Evolutionary conservation across 805 yeast genomes (phyloP), one percentile per base, ranked within the genome.

Genomic region (Clavispora phyllophila): DNA sequence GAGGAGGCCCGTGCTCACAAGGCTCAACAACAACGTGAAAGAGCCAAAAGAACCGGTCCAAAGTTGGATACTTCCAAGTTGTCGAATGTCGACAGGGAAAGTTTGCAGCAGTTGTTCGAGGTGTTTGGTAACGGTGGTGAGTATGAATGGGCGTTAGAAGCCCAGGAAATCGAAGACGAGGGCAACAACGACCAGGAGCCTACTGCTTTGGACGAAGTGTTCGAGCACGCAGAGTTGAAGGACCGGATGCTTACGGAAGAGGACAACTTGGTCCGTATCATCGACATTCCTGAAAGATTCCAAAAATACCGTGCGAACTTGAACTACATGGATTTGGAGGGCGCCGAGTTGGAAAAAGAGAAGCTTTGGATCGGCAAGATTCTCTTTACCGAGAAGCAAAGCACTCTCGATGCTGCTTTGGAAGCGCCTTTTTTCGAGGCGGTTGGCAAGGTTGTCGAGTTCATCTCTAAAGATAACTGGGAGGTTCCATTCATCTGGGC

Each of bases 41-140:
- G 60, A 39, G 57, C 61, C 14, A 58, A 58, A 42, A 57, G 57
- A 45, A 52, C 58, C 44, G 70, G 69, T 3, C 73, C 73, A 19
- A 59, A 75, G 53, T 66, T 79, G 61, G 75, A 77, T 53, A 79
- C 84, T 10, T 70, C 80, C 4, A 79, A 78, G 51, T 68, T 79
- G 32, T 72, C 83, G 0, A 78, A 48, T 75, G 87, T 56, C 67
- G 96, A 93, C 54, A 83, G 93, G 42, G 98, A 93, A 55, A 87
- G 87, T 60, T 78, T 91, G 50, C 93, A 88, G 57, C 97, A 91
- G 63, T 78, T 93, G 58, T 89, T 82, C 57, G 99, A 93, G 61
- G 87, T 93, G 12, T 93, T 93, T 60, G 99, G 99, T 51, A 95
- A 89, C 62, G 99, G 99, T 40, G 89, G 82, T 50, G 97, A 91